These are phyloP conservation scores for Solanum chiquidenum DNA, from an alignment of 257 asterid genomes.

Conservation along the genomic window DNA sequence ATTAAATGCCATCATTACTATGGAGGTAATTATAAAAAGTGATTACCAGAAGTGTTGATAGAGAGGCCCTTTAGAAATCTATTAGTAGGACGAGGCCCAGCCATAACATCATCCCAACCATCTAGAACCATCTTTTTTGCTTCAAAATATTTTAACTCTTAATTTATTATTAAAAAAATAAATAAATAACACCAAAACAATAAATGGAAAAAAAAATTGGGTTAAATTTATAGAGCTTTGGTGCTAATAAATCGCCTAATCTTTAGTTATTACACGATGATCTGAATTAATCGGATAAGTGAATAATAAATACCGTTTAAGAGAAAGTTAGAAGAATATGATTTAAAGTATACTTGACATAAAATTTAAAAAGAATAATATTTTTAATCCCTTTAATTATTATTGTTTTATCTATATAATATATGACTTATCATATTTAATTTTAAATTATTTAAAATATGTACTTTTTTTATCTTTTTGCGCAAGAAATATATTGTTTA, in stretches of 20 bases:
- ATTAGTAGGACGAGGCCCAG: not conserved
- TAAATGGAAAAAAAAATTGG: not conserved
- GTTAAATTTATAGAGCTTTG: not conserved
- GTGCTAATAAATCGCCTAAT: not conserved
- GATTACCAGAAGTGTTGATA: not conserved
- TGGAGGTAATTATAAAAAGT: not conserved
- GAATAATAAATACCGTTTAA: not conserved
- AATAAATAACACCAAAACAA: not conserved
- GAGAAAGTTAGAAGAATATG: too few species aligned
- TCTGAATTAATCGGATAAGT: not conserved
- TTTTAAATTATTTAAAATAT: too few species aligned
- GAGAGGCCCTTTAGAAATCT: not conserved
- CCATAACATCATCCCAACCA: slow-evolving; percentile 4
- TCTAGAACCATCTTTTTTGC: not conserved
- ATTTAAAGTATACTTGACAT: too few species aligned
- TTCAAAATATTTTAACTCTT: not conserved
- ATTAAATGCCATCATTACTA: not conserved
- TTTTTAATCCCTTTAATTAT: too few species aligned
- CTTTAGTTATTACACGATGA: not conserved
- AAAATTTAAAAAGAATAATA: too few species aligned
- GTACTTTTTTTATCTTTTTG: too few species aligned
- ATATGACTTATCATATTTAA: too few species aligned
- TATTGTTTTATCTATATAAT: too few species aligned
- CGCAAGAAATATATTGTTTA: not conserved
- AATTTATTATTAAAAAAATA: not conserved